Percentiles rank a stretch among this genome's conserved stretches.
Conservation (phyloP, 1,284 basidiomycete species). For the Phlebopus sp. region DNA sequence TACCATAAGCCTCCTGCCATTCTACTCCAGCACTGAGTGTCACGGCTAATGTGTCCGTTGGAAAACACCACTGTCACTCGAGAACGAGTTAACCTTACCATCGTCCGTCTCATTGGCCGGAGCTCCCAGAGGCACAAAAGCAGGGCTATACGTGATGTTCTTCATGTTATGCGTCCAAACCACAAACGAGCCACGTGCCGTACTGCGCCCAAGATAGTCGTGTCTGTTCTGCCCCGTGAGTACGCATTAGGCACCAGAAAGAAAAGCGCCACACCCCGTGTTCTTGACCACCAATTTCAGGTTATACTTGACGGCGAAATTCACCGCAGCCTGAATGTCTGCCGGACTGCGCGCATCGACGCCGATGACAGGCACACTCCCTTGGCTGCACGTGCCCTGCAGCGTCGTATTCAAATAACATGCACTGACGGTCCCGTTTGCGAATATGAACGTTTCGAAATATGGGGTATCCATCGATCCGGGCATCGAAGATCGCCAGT, state of each 20-base stretch:
- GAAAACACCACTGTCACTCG: not conserved
- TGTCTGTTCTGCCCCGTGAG: constrained; percentile 20
- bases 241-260: too few species aligned
- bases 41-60: constrained; percentile 25
- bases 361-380: constrained; percentile 17
- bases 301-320: constrained; percentile 19
- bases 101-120: constrained; percentile 12
- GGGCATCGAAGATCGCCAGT: constrained; percentile 39
- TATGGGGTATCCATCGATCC: constrained; percentile 40
- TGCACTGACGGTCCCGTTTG: constrained; percentile 39
- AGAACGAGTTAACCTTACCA: constrained; percentile 8
- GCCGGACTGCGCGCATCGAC: constrained; percentile 28
- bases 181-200: constrained; percentile 35
- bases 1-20: constrained; percentile 42
- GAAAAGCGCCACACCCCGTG: constrained; percentile 35
- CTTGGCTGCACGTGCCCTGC: constrained; percentile 12
- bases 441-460: constrained; percentile 38
- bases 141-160: constrained; percentile 30
- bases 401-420: constrained; percentile 23
- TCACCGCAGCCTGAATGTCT: constrained; percentile 37
- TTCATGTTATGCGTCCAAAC: constrained; percentile 42
- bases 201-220: constrained; percentile 39
- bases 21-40: constrained; percentile 26
- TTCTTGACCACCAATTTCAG: constrained; percentile 37
- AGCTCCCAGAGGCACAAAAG: constrained; percentile 7